These are phyloP conservation scores for Scheffersomyces titani DNA, from an alignment of 1,139 yeast species.

Conservation along the genomic window DNA sequence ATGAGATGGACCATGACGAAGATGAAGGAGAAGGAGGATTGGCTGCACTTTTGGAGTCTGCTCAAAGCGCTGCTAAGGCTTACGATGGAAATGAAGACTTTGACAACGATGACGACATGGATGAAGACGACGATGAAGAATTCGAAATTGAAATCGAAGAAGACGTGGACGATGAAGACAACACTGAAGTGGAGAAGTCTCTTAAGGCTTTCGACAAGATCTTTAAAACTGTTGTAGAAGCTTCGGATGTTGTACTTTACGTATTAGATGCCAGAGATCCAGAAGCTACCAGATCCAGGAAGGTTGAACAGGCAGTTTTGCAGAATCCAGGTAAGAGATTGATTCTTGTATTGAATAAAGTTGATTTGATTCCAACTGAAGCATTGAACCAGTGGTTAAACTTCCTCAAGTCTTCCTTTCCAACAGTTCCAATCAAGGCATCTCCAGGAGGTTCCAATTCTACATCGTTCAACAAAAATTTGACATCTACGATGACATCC, in stretches of 20 bases:
- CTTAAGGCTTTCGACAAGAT: slow-evolving; percentile 93
- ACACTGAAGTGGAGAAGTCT: slow-evolving; percentile 62
- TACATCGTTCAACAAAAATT: slow-evolving; percentile 72
- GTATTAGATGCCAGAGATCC: slow-evolving; percentile 98
- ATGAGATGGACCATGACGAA: slow-evolving; percentile 45
- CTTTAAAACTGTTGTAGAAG: slow-evolving; percentile 78
- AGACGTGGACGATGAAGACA: slow-evolving; percentile 42
- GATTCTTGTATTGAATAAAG: slow-evolving; percentile 83
- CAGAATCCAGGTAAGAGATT: slow-evolving; percentile 79
- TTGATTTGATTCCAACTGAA: slow-evolving; percentile 86
- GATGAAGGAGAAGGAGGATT: slow-evolving; percentile 58
- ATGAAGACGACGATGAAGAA: slow-evolving; percentile 45
- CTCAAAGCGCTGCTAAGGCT: slow-evolving; percentile 79
- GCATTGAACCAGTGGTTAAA: slow-evolving; percentile 84
- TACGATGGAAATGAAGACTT: slow-evolving; percentile 57
- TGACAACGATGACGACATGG: slow-evolving; percentile 44
- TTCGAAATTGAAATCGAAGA: slow-evolving; percentile 44
- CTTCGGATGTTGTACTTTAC: slow-evolving; percentile 86
- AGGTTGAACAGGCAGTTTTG: slow-evolving; percentile 86
- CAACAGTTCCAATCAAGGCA: slow-evolving; percentile 88
- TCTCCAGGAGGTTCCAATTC: slow-evolving; percentile 55
- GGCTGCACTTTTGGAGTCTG: slow-evolving; percentile 86
- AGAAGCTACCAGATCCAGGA: slow-evolving; percentile 88
- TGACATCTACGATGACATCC: slow-evolving; percentile 74
- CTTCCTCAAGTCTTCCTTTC: slow-evolving; percentile 79